phyloP scores from a whole-genome alignment of 176 grass and related monocot genomes.

The Saccharum spontaneum region DNA sequence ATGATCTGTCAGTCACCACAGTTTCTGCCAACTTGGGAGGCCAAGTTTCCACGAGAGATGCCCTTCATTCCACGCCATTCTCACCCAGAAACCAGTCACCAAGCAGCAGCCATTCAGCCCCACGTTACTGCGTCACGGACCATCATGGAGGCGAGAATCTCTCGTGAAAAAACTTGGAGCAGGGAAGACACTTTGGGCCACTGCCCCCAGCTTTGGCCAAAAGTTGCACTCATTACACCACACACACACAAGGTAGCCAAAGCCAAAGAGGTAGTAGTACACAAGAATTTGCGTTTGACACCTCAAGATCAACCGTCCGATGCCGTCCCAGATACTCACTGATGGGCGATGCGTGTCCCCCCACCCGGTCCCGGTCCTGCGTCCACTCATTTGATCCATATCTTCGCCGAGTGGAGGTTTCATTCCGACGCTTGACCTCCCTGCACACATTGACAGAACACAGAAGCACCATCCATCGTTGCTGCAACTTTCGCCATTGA shows the following conservation, averaged over 20 bases:
- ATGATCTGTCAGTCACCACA: conserved; percentile 1
- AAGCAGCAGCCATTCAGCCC: not conserved
- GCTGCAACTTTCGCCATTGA: conserved; percentile 41
- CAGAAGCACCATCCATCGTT: conserved; percentile 21
- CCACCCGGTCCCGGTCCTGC: not conserved
- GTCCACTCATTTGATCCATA: conserved; percentile 18
- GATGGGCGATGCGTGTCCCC: not conserved
- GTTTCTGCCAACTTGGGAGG: conserved; percentile 40
- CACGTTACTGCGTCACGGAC: not conserved
- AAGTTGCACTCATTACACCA: conserved; percentile 42
- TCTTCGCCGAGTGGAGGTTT: conserved; percentile 28
- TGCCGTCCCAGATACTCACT: not conserved
- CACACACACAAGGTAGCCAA: not conserved
- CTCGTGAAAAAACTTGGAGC: conserved; percentile 21
- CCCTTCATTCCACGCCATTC: conserved; percentile 25
- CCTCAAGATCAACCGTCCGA: conserved; percentile 19
- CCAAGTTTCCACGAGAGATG: conserved; percentile 32
- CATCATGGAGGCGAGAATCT: conserved; percentile 48
- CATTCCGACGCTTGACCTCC: conserved; percentile 37
- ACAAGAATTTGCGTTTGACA: not conserved
- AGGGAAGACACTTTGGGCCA: conserved; percentile 32
- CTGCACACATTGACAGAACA: conserved; percentile 16
- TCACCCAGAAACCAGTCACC: not conserved
- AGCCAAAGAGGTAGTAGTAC: not conserved
- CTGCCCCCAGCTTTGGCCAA: conserved; percentile 40